Conservation (phyloP, 2,329 filamentous ascomycete genomes). For the Fusarium sacchari region DNA sequence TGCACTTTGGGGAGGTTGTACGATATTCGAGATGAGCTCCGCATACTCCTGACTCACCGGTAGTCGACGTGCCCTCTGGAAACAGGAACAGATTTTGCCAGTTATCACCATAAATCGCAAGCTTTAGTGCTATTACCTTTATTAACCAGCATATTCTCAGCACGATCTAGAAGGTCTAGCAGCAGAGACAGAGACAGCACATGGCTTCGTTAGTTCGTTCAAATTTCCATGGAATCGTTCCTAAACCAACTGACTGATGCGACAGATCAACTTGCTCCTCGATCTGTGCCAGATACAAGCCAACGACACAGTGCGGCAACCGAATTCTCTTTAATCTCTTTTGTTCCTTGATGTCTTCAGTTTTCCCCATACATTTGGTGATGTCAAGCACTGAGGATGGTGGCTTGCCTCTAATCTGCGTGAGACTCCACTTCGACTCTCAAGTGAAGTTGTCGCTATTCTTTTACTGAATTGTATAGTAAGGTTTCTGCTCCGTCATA, state of each 20-base stretch:
- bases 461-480: no score
- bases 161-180: fast-evolving
- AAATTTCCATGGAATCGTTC: neutral
- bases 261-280: neutral
- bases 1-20: fast-evolving
- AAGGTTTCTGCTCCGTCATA: neutral
- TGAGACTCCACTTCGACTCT: no score
- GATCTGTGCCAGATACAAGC: neutral
- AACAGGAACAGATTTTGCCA: neutral
- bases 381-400: fast-evolving
- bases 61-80: neutral
- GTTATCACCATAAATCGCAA: neutral
- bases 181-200: neutral
- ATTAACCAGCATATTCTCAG: neutral
- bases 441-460: no score
- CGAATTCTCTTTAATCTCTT: no score
- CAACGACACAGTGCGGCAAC: no score
- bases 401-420: neutral
- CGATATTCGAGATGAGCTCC: neutral
- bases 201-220: neutral
- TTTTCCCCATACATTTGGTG: neutral
- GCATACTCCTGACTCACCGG: neutral
- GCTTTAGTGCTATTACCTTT: neutral
- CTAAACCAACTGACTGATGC: no score
- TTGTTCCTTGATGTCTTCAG: neutral